A percentile compares a stretch with the other conserved stretches of the same genome.
phyloP scores from a whole-genome alignment of 2,329 filamentous ascomycete genomes.

The Lomentospora prolificans region DNA sequence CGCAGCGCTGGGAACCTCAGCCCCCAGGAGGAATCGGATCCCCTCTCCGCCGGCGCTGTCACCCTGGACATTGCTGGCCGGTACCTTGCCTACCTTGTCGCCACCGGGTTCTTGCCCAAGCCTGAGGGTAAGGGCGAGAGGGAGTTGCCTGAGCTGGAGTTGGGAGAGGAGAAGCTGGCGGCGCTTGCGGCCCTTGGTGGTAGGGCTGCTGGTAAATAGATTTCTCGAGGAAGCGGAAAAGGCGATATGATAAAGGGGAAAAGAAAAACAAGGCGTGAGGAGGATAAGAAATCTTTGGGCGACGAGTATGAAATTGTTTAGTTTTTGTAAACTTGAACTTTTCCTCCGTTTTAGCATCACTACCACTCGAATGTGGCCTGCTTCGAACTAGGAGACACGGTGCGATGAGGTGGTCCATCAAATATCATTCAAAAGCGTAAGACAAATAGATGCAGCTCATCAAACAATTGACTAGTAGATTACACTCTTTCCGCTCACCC shows the following conservation, averaged over 20 bases:
- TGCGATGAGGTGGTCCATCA: too few species aligned
- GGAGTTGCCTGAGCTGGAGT: constrained; percentile 36
- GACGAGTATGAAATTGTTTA: too few species aligned
- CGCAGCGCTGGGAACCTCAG: constrained; percentile 41
- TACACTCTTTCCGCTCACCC: background rate
- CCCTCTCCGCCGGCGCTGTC: constrained; percentile 40
- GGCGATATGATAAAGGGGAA: background rate
- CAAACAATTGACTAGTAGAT: too few species aligned
- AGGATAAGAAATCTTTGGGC: too few species aligned
- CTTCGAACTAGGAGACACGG: too few species aligned
- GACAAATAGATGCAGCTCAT: too few species aligned
- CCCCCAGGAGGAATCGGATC: constrained; percentile 30
- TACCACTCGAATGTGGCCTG: too few species aligned
- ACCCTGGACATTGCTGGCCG: constrained; percentile 46
- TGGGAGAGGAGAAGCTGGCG: constrained; percentile 11
- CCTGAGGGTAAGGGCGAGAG: constrained; percentile 23
- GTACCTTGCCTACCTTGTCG: constrained; percentile 50
- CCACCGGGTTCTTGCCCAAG: constrained; percentile 46
- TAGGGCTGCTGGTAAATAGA: constrained; percentile 3
- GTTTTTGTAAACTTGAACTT: too few species aligned
- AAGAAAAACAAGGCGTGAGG: background rate
- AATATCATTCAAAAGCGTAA: background rate
- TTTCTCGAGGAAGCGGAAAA: background rate
- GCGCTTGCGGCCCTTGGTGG: constrained; percentile 12
- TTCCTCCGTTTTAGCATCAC: too few species aligned